These are phyloP conservation scores for Mycotypha africana DNA, from an alignment of 371 early-diverging fungal species.

Conservation along the genomic window DNA sequence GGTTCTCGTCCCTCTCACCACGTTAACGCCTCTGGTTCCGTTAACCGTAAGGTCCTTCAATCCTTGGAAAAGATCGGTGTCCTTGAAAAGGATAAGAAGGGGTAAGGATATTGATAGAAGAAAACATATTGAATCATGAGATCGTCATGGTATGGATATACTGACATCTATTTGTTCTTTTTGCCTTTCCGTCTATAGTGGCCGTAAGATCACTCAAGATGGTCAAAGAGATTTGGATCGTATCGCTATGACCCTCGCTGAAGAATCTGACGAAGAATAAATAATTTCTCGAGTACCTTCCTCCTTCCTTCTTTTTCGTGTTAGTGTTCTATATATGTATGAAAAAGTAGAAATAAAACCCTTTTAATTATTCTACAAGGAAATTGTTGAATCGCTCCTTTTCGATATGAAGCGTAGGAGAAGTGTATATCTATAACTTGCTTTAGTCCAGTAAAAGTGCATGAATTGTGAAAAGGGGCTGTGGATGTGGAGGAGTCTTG, in stretches of 20 bases:
- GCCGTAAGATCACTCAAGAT: conserved; percentile 76
- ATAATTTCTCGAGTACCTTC: not conserved
- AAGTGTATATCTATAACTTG: not conserved
- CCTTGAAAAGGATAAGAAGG: conserved; percentile 83
- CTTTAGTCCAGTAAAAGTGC: too few relatives aligned
- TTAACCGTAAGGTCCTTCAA: conserved; percentile 92
- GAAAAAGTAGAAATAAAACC: not conserved
- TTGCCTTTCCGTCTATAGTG: conserved; percentile 36
- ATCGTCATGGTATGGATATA: not conserved
- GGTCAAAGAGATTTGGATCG: conserved; percentile 86
- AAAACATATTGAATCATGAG: too few relatives aligned
- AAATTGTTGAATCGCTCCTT: not conserved
- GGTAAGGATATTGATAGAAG: conserved; percentile 40
- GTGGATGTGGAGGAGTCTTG: too few relatives aligned
- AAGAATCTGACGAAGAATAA: conserved; percentile 32
- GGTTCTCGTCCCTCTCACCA: conserved; percentile 92
- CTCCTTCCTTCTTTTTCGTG: not conserved
- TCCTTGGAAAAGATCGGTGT: conserved; percentile 95
- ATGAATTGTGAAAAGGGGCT: too few relatives aligned
- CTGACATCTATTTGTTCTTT: not conserved
- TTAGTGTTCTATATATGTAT: not conserved
- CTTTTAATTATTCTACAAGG: not conserved
- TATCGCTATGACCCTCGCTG: conserved; percentile 53
- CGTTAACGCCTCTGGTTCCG: conserved; percentile 80
- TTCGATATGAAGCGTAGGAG: not conserved